Base-by-base conservation (phyloP, 306 rosid species). In the Vicia villosa region DNA sequence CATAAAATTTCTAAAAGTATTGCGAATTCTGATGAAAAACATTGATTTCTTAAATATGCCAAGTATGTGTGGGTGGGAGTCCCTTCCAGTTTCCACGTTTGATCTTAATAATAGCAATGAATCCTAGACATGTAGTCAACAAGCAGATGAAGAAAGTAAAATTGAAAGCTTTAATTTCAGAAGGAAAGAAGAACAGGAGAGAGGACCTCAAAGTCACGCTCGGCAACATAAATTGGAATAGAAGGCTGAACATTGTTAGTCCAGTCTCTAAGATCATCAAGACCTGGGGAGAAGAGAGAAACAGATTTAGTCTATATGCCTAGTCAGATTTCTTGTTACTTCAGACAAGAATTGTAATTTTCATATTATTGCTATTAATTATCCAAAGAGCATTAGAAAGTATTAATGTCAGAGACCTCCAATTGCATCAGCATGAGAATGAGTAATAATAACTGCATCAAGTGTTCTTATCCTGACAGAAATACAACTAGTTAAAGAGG, bases 361-460 rank as follows among this genome's bases (percentile, higher is more conserved):
- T 36, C 68, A 19, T 49, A 40, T n/a, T 77, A 40, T n/a, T 77
- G 45, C 60, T 65, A 69, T 69, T n/a, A 47, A 67, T 68, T 49
- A 73, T 69, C 74, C 68, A 69, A 71, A 80, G 68, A 73, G 34
- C 30, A 40, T 71, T 34, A 70, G 73, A 77, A 67, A 80, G 83
- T 61, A 76, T 59, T 77, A 55, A 74, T 64, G 60, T 71, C 72
- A 80, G 86, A 87, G 94, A 94, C 96, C 95, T 94, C 98, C 98
- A 60, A 94, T 85, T 74, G 98, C 97, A 84, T 90, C 96, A 83
- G 98, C 98, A 87, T 90, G 97, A 54, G 97, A 94, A 84, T 94
- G 97, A 83, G 98, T 94, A 77, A 88, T 90, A 77, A 90, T 56
- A 79, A 90, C 98, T 12, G 97, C 98, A 75, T 94, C 97, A 78